A percentile compares a stretch with the other conserved stretches of the same genome.
These are phyloP conservation scores for Phytophthora sansomeana DNA, from an alignment of 352 stramenopile species.

Conservation along the genomic window DNA sequence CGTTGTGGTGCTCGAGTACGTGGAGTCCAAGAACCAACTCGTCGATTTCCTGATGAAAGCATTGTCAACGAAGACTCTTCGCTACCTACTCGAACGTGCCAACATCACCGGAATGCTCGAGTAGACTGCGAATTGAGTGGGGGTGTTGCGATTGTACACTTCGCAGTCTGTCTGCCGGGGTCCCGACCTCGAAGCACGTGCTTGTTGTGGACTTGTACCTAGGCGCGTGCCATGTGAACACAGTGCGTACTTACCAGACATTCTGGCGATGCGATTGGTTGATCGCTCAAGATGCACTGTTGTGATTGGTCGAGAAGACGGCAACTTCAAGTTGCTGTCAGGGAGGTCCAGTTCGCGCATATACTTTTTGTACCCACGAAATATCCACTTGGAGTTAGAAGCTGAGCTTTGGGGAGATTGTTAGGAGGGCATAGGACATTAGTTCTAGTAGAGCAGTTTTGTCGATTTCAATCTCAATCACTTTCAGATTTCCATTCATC, in stretches of 20 bases:
- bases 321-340: background rate
- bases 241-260: background rate
- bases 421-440: background rate
- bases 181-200: too few relatives aligned
- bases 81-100: too few relatives aligned
- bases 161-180: too few relatives aligned
- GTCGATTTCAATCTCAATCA: background rate
- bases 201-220: background rate
- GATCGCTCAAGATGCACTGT: background rate
- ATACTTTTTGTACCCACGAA: background rate
- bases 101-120: too few relatives aligned
- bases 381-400: background rate
- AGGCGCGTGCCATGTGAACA: background rate
- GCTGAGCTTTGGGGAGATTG: background rate
- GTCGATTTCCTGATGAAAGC: too few relatives aligned
- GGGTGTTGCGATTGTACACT: too few relatives aligned
- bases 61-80: too few relatives aligned
- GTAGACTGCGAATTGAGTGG: too few relatives aligned
- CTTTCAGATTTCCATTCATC: slow-evolving; percentile 5
- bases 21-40: too few relatives aligned
- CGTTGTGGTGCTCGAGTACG: too few relatives aligned
- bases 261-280: background rate
- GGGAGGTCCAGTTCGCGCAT: background rate
- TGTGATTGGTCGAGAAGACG: background rate
- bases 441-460: background rate